A percentile compares a stretch with the other conserved stretches of the same genome.
Conservation (phyloP, 2,329 filamentous ascomycete genomes). For the Hymenoscyphus occultus region DNA sequence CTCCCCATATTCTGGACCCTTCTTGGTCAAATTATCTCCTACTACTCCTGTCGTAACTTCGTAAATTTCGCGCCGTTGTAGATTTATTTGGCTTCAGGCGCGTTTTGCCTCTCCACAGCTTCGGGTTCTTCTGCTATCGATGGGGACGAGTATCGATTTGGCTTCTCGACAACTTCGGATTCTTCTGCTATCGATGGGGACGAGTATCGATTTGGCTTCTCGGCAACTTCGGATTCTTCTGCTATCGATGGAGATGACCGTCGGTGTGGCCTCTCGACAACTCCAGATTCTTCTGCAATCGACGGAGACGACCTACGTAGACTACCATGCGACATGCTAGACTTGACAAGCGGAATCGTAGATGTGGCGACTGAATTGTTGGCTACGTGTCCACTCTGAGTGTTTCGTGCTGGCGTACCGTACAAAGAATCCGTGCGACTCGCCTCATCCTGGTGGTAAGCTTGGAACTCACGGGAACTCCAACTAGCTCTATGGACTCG, state of each 20-base stretch:
- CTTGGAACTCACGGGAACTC: constrained; percentile 51
- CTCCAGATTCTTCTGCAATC: constrained; percentile 25
- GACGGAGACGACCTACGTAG: constrained; percentile 22
- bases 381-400: constrained; percentile 21
- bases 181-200: constrained; percentile 26
- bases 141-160: constrained; percentile 12
- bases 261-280: constrained; percentile 26
- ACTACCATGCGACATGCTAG: constrained; percentile 27
- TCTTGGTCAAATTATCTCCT: neutral
- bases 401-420: constrained; percentile 20
- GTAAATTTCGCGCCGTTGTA: neutral
- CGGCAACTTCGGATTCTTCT: constrained; percentile 25
- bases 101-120: constrained; percentile 25
- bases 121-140: constrained; percentile 29
- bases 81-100: constrained; percentile 19
- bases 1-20: neutral
- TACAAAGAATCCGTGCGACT: constrained; percentile 25
- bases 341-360: constrained; percentile 28
- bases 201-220: constrained; percentile 21
- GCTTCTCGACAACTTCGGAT: constrained; percentile 22
- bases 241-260: constrained; percentile 24
- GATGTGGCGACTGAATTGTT: constrained; percentile 25
- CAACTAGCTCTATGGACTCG: constrained; percentile 50
- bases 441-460: constrained; percentile 34
- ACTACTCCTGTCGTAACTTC: constrained; percentile 3